A percentile compares a stretch with the other conserved stretches of the same genome.
Evolutionary conservation across 2,329 filamentous ascomycete genomes (phyloP).

Genomic region (Colletotrichum sp.): DNA sequence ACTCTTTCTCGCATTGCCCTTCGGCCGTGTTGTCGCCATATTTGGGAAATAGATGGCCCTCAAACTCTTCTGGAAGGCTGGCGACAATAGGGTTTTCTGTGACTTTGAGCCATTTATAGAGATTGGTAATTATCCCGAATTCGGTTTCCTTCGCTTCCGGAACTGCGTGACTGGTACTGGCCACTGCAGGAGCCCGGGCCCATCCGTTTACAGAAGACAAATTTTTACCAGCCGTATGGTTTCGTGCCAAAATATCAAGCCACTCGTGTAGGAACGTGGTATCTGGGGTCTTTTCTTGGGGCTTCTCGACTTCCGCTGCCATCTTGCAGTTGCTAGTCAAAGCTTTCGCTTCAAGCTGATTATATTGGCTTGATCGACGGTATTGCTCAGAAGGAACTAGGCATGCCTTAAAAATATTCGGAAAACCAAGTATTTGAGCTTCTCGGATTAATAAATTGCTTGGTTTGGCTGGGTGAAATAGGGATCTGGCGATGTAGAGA

Average conservation of each 20-base stretch:
- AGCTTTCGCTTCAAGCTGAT: too few relatives aligned
- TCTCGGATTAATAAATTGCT: not conserved
- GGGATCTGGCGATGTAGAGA: not conserved
- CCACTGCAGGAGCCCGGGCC: not conserved
- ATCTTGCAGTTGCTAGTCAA: not conserved
- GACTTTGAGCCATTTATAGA: not conserved
- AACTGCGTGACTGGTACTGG: not conserved
- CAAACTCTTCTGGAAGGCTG: not conserved
- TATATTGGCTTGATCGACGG: too few relatives aligned
- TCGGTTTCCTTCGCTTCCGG: not conserved
- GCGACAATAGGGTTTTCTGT: not conserved
- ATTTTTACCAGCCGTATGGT: rapidly evolving
- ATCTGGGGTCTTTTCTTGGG: not conserved
- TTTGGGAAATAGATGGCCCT: not conserved
- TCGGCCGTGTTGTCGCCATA: not conserved
- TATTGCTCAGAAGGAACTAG: too few relatives aligned
- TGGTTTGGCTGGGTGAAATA: not conserved
- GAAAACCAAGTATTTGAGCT: too few relatives aligned
- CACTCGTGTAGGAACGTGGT: not conserved
- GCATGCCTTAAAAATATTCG: too few relatives aligned
- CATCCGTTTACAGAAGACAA: not conserved
- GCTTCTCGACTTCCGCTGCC: not conserved
- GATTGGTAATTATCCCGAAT: not conserved
- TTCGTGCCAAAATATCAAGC: not conserved
- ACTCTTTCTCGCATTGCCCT: not conserved